phyloP scores from a whole-genome alignment of 805 yeast species.

The Candida wancherniae region DNA sequence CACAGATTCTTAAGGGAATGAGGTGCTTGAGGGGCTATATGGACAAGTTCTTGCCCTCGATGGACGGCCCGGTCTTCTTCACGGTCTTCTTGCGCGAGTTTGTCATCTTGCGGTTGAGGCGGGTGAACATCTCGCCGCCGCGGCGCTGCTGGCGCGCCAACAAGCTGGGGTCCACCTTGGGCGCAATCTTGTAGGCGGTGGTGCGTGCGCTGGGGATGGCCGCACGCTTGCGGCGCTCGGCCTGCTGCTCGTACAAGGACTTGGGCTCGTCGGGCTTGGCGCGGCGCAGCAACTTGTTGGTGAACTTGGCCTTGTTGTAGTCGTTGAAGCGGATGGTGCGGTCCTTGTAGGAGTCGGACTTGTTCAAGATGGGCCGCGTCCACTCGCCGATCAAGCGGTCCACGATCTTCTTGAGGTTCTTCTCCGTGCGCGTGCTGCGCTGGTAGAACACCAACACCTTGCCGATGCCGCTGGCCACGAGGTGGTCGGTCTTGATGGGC shows the following conservation, averaged over 20 bases:
- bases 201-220: constrained; percentile 92
- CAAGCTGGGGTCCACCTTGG: constrained; percentile 57
- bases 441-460: constrained; percentile 92
- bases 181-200: constrained; percentile 86
- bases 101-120: constrained; percentile 58
- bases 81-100: constrained; percentile 43
- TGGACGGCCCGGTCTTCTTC: constrained; percentile 71
- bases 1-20: too few species aligned
- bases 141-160: constrained; percentile 44
- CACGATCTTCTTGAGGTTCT: constrained; percentile 77
- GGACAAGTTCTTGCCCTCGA: constrained; percentile 63
- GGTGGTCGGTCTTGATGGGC: constrained; percentile 93
- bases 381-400: constrained; percentile 92
- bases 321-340: constrained; percentile 64
- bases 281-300: constrained; percentile 34
- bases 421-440: constrained; percentile 83
- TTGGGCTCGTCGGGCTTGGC: constrained; percentile 37
- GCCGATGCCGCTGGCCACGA: constrained; percentile 92
- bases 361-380: constrained; percentile 97
- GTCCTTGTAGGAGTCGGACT: constrained; percentile 91
- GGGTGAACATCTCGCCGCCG: constrained; percentile 76
- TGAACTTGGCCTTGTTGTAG: constrained; percentile 57
- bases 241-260: constrained; percentile 80
- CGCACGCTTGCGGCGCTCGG: constrained; percentile 88
- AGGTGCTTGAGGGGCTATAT: too few species aligned